Conservation (phyloP, 2,329 filamentous ascomycete species). For the Ilyonectria robusta region DNA sequence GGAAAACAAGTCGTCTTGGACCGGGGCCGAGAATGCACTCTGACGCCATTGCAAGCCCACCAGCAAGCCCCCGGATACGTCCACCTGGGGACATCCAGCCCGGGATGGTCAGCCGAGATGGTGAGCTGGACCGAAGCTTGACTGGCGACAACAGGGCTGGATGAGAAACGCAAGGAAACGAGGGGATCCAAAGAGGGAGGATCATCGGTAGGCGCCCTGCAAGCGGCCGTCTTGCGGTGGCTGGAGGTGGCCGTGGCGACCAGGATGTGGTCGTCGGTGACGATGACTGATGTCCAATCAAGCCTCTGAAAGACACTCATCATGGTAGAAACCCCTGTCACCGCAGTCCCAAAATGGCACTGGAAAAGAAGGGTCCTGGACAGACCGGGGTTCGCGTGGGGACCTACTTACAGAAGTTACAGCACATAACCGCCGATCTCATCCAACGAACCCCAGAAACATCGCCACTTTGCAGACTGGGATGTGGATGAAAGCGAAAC, state of each 20-base stretch:
- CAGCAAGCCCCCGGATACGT: slow-evolving; percentile 22
- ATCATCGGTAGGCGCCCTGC: slow-evolving; percentile 37
- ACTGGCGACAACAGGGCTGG: slow-evolving; percentile 39
- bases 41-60: slow-evolving; percentile 47
- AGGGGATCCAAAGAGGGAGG: slow-evolving; percentile 36
- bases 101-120: slow-evolving; percentile 17
- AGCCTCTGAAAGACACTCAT: slow-evolving; percentile 20
- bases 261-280: slow-evolving; percentile 32
- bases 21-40: slow-evolving; percentile 24
- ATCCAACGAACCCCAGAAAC: slow-evolving; percentile 36
- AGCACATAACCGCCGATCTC: slow-evolving; percentile 39
- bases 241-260: background rate
- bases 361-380: slow-evolving; percentile 31
- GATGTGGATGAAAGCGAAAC: slow-evolving; percentile 34
- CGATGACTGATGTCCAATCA: slow-evolving; percentile 41
- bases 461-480: slow-evolving; percentile 33
- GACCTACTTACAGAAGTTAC: slow-evolving; percentile 5
- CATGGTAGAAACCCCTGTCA: slow-evolving; percentile 31
- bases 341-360: slow-evolving; percentile 19
- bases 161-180: slow-evolving; percentile 31
- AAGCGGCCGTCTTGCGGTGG: slow-evolving; percentile 31
- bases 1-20: slow-evolving; percentile 39
- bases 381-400: slow-evolving; percentile 36
- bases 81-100: slow-evolving; percentile 1
- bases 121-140: slow-evolving; percentile 18